Conservation (phyloP, 768 basidiomycete species). For the Panellus pusillus region DNA sequence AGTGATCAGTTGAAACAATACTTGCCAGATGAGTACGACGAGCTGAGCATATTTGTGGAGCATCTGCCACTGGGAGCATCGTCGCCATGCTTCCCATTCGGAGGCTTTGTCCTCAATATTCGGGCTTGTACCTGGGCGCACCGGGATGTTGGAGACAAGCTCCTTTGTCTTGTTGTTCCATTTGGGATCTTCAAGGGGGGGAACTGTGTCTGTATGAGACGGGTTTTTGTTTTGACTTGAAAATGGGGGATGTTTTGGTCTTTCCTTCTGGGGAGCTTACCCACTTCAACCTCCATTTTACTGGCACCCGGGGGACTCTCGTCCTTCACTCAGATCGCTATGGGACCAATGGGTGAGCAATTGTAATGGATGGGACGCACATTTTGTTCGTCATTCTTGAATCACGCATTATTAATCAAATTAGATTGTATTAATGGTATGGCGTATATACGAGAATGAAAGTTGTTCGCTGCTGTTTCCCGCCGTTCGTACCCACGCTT, state of each 20-base stretch:
- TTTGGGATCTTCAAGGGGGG: slow-evolving; percentile 23
- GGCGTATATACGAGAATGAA: no score
- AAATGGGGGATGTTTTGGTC: slow-evolving; percentile 13
- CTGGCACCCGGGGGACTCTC: slow-evolving; percentile 3
- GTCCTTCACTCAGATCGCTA: neutral
- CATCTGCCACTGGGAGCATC: slow-evolving; percentile 20
- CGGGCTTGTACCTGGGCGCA: slow-evolving; percentile 24
- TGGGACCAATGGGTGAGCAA: neutral
- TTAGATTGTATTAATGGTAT: slow-evolving; percentile 10
- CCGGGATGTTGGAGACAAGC: slow-evolving; percentile 23
- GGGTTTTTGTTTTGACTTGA: slow-evolving; percentile 15
- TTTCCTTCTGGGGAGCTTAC: slow-evolving; percentile 6
- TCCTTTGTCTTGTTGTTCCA: slow-evolving; percentile 25
- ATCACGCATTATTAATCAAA: neutral
- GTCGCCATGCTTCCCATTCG: slow-evolving; percentile 25
- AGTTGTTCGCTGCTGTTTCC: no score
- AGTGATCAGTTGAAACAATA: slow-evolving; percentile 21
- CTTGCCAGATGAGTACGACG: slow-evolving; percentile 23
- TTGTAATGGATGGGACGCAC: neutral
- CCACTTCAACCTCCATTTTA: slow-evolving; percentile 14
- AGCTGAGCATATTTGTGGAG: slow-evolving; percentile 21
- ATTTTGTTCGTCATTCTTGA: neutral
- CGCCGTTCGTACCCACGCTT: no score
- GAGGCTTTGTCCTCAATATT: slow-evolving; percentile 28
- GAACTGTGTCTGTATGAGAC: slow-evolving; percentile 23